Conservation (phyloP, 2,329 filamentous ascomycete genomes). For the Albophoma yamanashiensis region DNA sequence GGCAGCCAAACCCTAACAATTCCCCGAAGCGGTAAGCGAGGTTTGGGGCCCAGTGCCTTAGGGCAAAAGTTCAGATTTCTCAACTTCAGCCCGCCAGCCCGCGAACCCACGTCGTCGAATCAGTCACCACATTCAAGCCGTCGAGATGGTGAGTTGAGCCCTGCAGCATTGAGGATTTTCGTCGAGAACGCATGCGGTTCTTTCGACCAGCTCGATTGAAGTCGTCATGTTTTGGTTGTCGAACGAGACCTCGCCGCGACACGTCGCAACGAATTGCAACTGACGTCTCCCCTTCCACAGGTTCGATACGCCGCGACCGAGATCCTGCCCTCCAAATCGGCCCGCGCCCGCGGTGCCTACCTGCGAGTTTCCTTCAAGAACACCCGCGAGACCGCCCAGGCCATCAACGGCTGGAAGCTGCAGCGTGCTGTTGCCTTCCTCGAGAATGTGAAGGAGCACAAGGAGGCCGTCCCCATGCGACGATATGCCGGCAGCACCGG, state of each 20-base stretch:
- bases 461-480: slow-evolving; percentile 96
- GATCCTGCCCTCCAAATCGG: slow-evolving; percentile 83
- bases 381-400: slow-evolving; percentile 98
- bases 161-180: slow-evolving; percentile 2
- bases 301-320: slow-evolving; percentile 93
- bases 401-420: slow-evolving; percentile 98
- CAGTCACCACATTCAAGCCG: slow-evolving; percentile 41
- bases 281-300: slow-evolving; percentile 30
- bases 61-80: slow-evolving; percentile 36
- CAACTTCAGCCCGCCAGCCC: slow-evolving; percentile 35
- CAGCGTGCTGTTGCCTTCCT: slow-evolving; percentile 92
- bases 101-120: slow-evolving; percentile 40
- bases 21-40: slow-evolving; percentile 32
- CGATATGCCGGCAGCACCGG: slow-evolving; percentile 94
- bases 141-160: slow-evolving; percentile 44
- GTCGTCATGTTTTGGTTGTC: not conserved
- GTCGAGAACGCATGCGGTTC: slow-evolving; percentile 1
- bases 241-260: not conserved
- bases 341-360: slow-evolving; percentile 96
- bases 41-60: slow-evolving; percentile 27
- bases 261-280: not conserved
- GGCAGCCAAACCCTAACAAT: slow-evolving; percentile 30
- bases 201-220: not conserved
- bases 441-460: slow-evolving; percentile 95
- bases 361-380: slow-evolving; percentile 99